Evolutionary conservation across 108 stramenopile species (phyloP).

Genomic region (Phaeodactylum tricornutum): DNA sequence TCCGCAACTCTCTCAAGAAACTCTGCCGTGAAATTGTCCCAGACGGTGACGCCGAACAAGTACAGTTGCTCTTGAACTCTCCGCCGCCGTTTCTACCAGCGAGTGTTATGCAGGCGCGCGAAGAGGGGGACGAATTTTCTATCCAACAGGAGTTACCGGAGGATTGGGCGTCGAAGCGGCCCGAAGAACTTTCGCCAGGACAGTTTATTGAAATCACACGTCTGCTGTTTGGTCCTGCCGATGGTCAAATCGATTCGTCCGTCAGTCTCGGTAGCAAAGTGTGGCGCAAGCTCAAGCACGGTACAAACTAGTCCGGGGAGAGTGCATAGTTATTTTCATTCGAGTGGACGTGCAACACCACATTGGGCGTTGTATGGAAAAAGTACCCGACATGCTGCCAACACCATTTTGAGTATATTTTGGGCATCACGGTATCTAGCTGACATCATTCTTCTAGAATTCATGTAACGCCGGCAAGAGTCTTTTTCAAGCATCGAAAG

Average conservation of each 20-base stretch:
- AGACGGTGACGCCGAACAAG: slow-evolving; percentile 30
- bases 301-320: slow-evolving; percentile 15
- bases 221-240: slow-evolving; percentile 51
- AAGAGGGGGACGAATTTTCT: slow-evolving; percentile 65
- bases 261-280: slow-evolving; percentile 60
- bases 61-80: slow-evolving; percentile 26
- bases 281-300: slow-evolving; percentile 89
- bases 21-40: slow-evolving; percentile 36
- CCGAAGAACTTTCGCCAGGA: slow-evolving; percentile 86
- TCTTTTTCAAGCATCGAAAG: no score
- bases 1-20: slow-evolving; percentile 82
- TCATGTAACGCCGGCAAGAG: no score
- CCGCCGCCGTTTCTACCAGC: slow-evolving; percentile 48
- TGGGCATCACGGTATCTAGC: no score
- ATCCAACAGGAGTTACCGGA: slow-evolving; percentile 52
- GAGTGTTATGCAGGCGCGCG: slow-evolving; percentile 24
- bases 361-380: no score
- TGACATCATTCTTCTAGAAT: no score
- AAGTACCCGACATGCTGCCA: no score
- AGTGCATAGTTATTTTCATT: no score
- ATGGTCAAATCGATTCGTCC: no score
- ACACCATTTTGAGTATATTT: no score
- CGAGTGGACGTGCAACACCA: no score
- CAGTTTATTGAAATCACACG: slow-evolving; percentile 92
- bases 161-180: slow-evolving; percentile 80